A percentile compares a stretch with the other conserved stretches of the same genome.
phyloP scores from a whole-genome alignment of 2,329 filamentous ascomycete species.

The Dothidotthia symphoricarpi region DNA sequence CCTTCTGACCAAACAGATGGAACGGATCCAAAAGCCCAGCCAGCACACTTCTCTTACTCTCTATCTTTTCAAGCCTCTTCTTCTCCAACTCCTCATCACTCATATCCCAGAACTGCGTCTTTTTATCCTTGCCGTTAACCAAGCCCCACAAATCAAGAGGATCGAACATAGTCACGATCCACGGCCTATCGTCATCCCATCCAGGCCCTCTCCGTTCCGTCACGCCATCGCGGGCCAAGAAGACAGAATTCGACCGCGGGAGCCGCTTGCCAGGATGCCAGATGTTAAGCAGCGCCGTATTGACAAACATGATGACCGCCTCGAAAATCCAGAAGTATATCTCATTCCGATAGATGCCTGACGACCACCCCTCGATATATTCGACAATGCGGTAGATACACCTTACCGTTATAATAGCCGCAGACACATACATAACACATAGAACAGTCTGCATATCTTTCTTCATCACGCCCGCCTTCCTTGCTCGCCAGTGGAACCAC shows the following conservation, averaged over 20 bases:
- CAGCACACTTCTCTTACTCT: conserved; percentile 21
- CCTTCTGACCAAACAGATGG: conserved; percentile 27
- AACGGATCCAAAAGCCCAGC: conserved; percentile 32
- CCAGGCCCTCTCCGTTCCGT: conserved; percentile 54
- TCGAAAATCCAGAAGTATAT: conserved; percentile 58
- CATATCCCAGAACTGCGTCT: conserved; percentile 42
- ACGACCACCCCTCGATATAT: conserved; percentile 44
- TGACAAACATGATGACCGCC: conserved; percentile 52
- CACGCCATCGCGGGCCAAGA: conserved; percentile 52
- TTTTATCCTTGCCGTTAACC: conserved; percentile 31
- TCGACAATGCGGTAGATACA: conserved; percentile 56
- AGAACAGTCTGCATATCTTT: conserved; percentile 47
- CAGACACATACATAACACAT: conserved; percentile 51
- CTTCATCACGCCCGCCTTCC: conserved; percentile 42
- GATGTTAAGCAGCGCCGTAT: conserved; percentile 52
- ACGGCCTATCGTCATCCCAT: conserved; percentile 49
- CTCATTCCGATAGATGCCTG: conserved; percentile 46
- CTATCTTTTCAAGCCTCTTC: conserved; percentile 27
- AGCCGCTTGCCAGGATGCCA: conserved; percentile 53
- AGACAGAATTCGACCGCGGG: conserved; percentile 52
- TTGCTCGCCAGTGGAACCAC: conserved; percentile 49
- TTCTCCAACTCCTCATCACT: conserved; percentile 31
- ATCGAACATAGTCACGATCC: conserved; percentile 43
- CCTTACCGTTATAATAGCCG: conserved; percentile 48
- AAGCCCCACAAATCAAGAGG: conserved; percentile 39